Evolutionary conservation across 371 early-diverging fungal species (phyloP), one percentile per base, ranked within the genome.

Genomic region (Phascolomyces articulosus): DNA sequence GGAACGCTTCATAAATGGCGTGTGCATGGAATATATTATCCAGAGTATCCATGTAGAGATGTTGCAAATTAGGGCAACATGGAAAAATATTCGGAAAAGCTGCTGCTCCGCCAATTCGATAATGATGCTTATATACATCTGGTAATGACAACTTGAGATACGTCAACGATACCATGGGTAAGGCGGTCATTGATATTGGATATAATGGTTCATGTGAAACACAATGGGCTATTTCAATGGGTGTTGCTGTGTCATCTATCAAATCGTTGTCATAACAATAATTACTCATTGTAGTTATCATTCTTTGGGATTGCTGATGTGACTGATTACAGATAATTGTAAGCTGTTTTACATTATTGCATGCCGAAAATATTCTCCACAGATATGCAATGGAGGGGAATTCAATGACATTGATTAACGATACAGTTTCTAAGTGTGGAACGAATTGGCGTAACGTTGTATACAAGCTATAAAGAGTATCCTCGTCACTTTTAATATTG

Each of bases 151-250:
- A 24, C 26, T 24, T 51, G 21, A 51, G 24, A 24, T 51, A 51
- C 9, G 51, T 51, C 26, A 51, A 51, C 6, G 51, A 51, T 24
- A 23, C 6, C 15, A 51, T 20, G 7, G 51, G 51, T 7, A 51
- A 15, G 4, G 51, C 20, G 4, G 20, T 24, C 24, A 24, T 24
- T 13, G 51, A 51, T 10, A 51, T 15, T 2, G 11, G 51, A 51
- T 51, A 51, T 24, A 51, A 24, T 24, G 51, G 23, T 51, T 51
- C 51, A n/a, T 51, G 51, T 4, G 51, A 51, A 13, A 51, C 51
- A n/a, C 51, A 24, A 24, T 24, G 51, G 1, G 51, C n/a, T 10
- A 51, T 51, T 24, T 51, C 51, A n/a, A 44, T 44, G 16, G 18
- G 4, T 8, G 15, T 13, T 16, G 4, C 8, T 44, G 4, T 16